Evolutionary conservation across 2,329 filamentous ascomycete species (phyloP).

Genomic region (Talaromyces atroroseus): DNA sequence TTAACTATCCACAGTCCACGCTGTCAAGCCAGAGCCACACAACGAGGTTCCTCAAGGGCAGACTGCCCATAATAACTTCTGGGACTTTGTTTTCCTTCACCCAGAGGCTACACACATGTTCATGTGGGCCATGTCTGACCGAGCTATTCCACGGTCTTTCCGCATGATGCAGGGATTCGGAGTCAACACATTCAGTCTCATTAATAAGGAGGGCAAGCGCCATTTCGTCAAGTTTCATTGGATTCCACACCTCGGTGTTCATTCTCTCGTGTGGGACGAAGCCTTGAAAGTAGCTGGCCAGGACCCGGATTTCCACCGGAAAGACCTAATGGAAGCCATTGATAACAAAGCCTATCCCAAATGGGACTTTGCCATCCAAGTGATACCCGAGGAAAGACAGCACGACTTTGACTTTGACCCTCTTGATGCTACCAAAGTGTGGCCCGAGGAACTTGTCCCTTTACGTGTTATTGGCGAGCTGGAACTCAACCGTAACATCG

Average conservation of each 20-base stretch:
- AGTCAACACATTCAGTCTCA: constrained; percentile 70
- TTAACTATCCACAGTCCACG: constrained; percentile 34
- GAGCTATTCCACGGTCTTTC: constrained; percentile 66
- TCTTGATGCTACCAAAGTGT: constrained; percentile 78
- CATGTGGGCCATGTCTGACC: constrained; percentile 73
- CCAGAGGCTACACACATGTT: constrained; percentile 72
- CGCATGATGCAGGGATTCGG: constrained; percentile 86
- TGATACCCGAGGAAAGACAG: constrained; percentile 64
- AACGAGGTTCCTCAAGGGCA: constrained; percentile 67
- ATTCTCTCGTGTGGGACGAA: constrained; percentile 71
- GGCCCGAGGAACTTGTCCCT: constrained; percentile 72
- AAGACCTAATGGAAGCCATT: constrained; percentile 70
- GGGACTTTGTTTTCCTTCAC: constrained; percentile 66
- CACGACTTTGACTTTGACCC: constrained; percentile 81
- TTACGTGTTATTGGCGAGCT: constrained; percentile 73
- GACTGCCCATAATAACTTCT: constrained; percentile 68
- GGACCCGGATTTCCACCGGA: constrained; percentile 76
- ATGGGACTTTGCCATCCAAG: constrained; percentile 80
- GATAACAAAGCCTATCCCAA: constrained; percentile 64
- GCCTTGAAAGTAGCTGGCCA: constrained; percentile 68
- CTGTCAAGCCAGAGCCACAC: constrained; percentile 64
- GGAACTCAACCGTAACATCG: constrained; percentile 71
- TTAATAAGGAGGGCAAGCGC: constrained; percentile 62
- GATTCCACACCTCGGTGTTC: constrained; percentile 68
- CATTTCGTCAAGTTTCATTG: constrained; percentile 75